Percentiles rank a stretch among this genome's conserved stretches.
Evolutionary conservation across 345 rosid genomes (phyloP).

Genomic region (Kandelia obovata): DNA sequence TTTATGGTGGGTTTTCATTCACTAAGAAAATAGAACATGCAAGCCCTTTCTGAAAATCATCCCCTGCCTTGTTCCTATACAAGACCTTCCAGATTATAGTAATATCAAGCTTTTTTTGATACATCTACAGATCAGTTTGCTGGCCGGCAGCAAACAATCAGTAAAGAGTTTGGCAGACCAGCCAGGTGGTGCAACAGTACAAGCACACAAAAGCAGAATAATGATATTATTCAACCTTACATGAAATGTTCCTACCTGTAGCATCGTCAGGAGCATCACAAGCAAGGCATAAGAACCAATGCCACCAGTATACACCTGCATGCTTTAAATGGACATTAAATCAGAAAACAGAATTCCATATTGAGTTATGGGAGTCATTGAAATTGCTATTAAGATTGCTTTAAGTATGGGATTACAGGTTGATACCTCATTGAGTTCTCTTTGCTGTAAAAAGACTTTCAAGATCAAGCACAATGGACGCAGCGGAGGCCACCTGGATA

Average conservation of each 20-base stretch:
- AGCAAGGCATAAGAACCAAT: slow-evolving; percentile 92
- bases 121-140: too few relatives aligned
- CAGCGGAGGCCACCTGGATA: slow-evolving; percentile 65
- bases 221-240: not conserved
- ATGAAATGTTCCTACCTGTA: slow-evolving; percentile 48
- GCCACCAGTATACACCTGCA: slow-evolving; percentile 92
- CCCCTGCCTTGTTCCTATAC: too few relatives aligned
- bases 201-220: not conserved
- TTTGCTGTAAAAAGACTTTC: slow-evolving; percentile 92
- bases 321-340: slow-evolving; percentile 21
- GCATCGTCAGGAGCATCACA: slow-evolving; percentile 77
- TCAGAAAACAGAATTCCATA: slow-evolving; percentile 1
- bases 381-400: too few relatives aligned
- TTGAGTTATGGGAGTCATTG: not conserved
- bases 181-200: not conserved
- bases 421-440: slow-evolving; percentile 88
- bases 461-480: slow-evolving; percentile 79
- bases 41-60: too few relatives aligned
- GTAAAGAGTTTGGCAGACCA: not conserved
- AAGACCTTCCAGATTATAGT: too few relatives aligned
- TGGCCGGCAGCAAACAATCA: too few relatives aligned
- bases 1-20: too few relatives aligned
- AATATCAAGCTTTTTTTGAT: too few relatives aligned
- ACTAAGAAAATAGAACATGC: too few relatives aligned
- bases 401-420: not conserved